These are phyloP conservation scores for Venturia oleaginea DNA, from an alignment of 2,329 filamentous ascomycete species.

Conservation along the genomic window DNA sequence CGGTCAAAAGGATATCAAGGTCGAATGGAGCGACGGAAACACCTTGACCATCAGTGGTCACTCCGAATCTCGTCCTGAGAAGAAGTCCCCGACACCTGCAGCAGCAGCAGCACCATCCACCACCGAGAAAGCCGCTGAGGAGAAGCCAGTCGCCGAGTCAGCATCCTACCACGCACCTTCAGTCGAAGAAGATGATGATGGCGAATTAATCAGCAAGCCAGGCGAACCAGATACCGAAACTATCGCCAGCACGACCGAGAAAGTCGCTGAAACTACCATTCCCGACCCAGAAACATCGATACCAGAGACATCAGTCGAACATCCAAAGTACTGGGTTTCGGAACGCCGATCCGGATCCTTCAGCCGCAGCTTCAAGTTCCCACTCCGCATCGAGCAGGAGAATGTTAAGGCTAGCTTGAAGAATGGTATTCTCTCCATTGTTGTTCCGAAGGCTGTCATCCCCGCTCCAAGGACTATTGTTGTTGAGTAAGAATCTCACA, in stretches of 20 bases:
- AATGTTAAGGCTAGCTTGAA: constrained; percentile 52
- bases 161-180: constrained; percentile 39
- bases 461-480: constrained; percentile 43
- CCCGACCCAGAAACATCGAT: constrained; percentile 21
- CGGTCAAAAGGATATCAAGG: constrained; percentile 61
- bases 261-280: constrained; percentile 20
- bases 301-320: constrained; percentile 29
- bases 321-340: constrained; percentile 58
- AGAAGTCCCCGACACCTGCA: constrained; percentile 35
- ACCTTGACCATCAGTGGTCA: constrained; percentile 63
- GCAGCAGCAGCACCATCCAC: background rate
- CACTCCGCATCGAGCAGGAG: constrained; percentile 48
- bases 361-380: constrained; percentile 51
- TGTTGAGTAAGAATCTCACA: constrained; percentile 38
- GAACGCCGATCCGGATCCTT: constrained; percentile 53
- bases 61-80: constrained; percentile 54
- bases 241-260: constrained; percentile 12
- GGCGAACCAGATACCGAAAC: background rate
- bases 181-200: constrained; percentile 51
- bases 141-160: background rate
- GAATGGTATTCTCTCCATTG: constrained; percentile 49
- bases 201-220: constrained; percentile 18
- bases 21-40: constrained; percentile 71
- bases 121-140: background rate
- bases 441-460: constrained; percentile 47